Conservation (phyloP, 208 protist species). For the Trichomonas vaginalis region DNA sequence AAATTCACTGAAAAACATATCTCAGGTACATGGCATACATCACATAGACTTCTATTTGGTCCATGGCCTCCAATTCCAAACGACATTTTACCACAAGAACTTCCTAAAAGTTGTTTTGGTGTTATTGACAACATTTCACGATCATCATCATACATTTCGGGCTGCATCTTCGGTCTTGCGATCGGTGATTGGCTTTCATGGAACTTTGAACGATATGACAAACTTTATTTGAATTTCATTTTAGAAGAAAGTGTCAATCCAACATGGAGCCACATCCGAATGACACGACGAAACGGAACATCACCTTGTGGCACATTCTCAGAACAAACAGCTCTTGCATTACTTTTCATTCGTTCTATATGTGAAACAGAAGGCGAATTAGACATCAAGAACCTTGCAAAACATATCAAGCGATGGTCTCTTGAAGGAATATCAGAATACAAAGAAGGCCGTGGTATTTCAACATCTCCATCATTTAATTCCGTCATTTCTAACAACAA, state of each 20-base stretch:
- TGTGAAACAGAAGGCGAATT: background rate
- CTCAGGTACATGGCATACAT: background rate
- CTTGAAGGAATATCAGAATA: background rate
- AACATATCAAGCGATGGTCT: background rate
- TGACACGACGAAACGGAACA: background rate
- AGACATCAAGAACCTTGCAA: background rate
- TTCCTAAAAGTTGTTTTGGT: background rate
- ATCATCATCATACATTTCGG: background rate
- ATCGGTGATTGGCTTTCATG: background rate
- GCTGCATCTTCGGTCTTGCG: background rate
- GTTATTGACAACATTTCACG: background rate
- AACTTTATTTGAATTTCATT: background rate
- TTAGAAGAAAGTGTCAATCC: background rate
- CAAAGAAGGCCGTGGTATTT: background rate
- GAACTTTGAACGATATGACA: background rate
- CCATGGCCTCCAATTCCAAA: background rate
- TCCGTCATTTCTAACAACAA: too few relatives aligned
- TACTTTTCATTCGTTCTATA: background rate
- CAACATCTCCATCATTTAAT: background rate
- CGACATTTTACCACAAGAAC: background rate
- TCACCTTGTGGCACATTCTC: background rate
- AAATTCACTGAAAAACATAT: background rate
- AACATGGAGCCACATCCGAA: background rate
- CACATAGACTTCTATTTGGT: background rate
- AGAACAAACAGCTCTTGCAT: background rate